Evolutionary conservation across 441 rosid genomes (phyloP), one percentile per base, ranked within the genome.

Genomic region (Corymbia citriodora): DNA sequence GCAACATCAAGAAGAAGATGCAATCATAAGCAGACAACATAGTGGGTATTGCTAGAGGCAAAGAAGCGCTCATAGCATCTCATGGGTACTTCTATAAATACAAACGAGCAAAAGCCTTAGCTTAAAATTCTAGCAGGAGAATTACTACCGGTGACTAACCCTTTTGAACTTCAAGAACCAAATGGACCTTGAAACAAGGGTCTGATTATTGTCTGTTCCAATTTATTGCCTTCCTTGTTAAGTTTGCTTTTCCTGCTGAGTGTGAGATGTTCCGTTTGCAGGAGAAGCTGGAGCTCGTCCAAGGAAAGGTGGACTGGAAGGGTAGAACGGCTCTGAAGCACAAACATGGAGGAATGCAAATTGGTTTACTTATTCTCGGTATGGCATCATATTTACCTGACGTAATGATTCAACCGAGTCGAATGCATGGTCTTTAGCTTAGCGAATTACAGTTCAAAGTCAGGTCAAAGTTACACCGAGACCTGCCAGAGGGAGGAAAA

Each of bases 291-390:
- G 96, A 92, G 91, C 53, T 93, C 55, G 91, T 94, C 61, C 92
- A 93, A 87, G 96, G 95, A 88, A 96, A 94, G 93, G 95, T 95
- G 89, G 95, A 94, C 40, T 95, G 96, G 96, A 95, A 89, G 87
- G 98, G 97, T 89, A 87, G 95, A 91, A 59, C 91, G 82, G 96
- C 98, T 88, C 68, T 92, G 70, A 95, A 92, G 91, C n/a, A 90
- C 49, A 93, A 91, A 74, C 95, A 95, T 94, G 97, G 98, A 94
- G 98, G 98, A 91, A 88, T 55, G 19, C 91, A 90, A 90, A 70
- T 93, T 57, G 90, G 96, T 87, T 81, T 93, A 52, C 91, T 94
- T 79, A 70, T 94, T 40, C 91, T 94, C 57, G 93, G 98, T 93
- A 90, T 23, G 85, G 52, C 85, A 11, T 79, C 85, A 45, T 79